Evolutionary conservation across 2,329 filamentous ascomycete genomes (phyloP), one percentile per base, ranked within the genome.

Genomic region (Fusarium sp.): DNA sequence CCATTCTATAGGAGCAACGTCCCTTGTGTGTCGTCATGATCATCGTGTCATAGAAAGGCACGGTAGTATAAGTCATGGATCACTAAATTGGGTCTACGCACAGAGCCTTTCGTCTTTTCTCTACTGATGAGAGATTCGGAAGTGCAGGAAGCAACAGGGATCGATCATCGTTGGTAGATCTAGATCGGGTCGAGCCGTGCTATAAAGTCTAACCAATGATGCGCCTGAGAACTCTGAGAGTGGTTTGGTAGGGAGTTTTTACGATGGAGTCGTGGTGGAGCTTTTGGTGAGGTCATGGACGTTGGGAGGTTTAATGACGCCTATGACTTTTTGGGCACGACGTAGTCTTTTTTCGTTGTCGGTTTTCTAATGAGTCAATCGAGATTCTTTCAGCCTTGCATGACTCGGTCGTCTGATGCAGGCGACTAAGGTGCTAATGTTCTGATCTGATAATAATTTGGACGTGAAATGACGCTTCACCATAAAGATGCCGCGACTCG

Each of bases 11-110:
- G 14, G 7, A 12, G 15, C n/a, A 20, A 12, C 6, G 2, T 6
- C 7, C 5, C 12, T 2, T 29, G 11, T 45, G 10, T 38, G 40
- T 59, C 49, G 56, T 59, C 56, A 54, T 59, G 49, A 7, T 55
- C 47, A 44, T 51, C 32, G 56, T 59, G 56, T 59, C 49, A 59
- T 59, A 54, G 47, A 59, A 43, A 20, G 12, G 14, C 11, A 16
- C 6, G 4, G 12, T 16, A 27, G 14, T 27, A 6, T 20, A 18
- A 12, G 7, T 20, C 50, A n/a, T 18, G n/a, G 32, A 53, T 29
- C 50, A 15, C 6, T 27, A 29, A 29, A 53, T 8, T 15, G 34
- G 50, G 24, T 43, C 50, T 38, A 10, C 18, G 45, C 45, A 27
- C 45, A 47, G 45, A 53, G n/a, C n/a, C 14, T 22, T 27, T 53